Conservation (phyloP, 2,329 filamentous ascomycete genomes). For the Microdochium trichocladiopsis region DNA sequence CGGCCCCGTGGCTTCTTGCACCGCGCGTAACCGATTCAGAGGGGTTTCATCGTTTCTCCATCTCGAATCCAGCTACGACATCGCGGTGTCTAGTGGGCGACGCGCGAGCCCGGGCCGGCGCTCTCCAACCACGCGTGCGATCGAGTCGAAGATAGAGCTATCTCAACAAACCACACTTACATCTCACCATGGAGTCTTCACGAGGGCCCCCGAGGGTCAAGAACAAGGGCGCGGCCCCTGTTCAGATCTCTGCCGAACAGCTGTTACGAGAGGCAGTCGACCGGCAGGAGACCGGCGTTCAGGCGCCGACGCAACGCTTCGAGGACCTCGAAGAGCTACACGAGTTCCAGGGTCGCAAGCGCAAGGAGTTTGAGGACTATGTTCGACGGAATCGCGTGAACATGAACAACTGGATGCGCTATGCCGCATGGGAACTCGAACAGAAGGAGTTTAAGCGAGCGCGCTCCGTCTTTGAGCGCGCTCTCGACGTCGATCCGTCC, state of each 20-base stretch:
- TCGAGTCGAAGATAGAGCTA: too few relatives aligned
- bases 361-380: constrained; percentile 97
- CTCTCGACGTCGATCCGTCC: constrained; percentile 84
- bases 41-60: too few relatives aligned
- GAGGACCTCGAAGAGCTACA: constrained; percentile 96
- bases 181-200: constrained; percentile 70
- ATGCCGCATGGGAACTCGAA: constrained; percentile 94
- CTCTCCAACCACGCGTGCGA: too few relatives aligned
- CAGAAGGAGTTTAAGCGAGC: constrained; percentile 95
- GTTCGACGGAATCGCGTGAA: constrained; percentile 89
- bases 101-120: too few relatives aligned
- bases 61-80: too few relatives aligned
- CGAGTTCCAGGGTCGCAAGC: constrained; percentile 92
- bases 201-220: constrained; percentile 94
- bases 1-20: too few relatives aligned
- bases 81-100: too few relatives aligned
- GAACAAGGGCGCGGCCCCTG: constrained; percentile 90
- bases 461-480: constrained; percentile 88
- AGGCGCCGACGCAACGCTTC: constrained; percentile 90
- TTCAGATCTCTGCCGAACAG: constrained; percentile 94
- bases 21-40: too few relatives aligned
- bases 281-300: constrained; percentile 79
- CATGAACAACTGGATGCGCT: constrained; percentile 98
- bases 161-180: background rate
- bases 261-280: constrained; percentile 95